Conservation (phyloP, 202 grass and related monocot species). For the Hordeum pubiflorum region DNA sequence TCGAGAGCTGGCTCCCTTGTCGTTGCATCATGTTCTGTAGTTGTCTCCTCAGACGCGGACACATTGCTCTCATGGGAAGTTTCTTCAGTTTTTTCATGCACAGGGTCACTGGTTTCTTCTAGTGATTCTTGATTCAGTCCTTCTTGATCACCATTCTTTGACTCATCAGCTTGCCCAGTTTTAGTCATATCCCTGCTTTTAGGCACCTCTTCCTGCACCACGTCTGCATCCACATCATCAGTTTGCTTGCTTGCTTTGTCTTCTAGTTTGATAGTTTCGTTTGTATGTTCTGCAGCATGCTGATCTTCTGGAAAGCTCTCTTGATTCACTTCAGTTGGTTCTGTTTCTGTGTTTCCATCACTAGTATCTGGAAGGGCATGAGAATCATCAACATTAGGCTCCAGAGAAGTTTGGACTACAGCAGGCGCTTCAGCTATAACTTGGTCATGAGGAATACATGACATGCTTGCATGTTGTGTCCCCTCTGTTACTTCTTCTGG, state of each 20-base stretch:
- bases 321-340: constrained; percentile 6
- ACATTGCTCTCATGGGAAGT: constrained; percentile 9
- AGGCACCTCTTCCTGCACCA: constrained; percentile 23
- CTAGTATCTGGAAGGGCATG: constrained; percentile 1
- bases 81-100: constrained; percentile 19
- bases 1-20: background rate
- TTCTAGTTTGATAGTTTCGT: constrained; percentile 21
- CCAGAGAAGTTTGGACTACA: constrained; percentile 11
- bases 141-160: constrained; percentile 9
- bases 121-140: constrained; percentile 23
- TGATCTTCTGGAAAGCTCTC: constrained; percentile 14
- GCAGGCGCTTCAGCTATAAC: constrained; percentile 13
- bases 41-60: constrained; percentile 8
- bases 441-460: background rate
- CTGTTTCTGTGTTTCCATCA: constrained; percentile 17
- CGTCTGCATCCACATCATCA: background rate
- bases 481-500: constrained; percentile 13
- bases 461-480: constrained; percentile 7
- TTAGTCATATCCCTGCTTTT: background rate
- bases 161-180: background rate
- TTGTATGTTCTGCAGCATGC: too few species aligned
- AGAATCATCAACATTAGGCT: constrained; percentile 2
- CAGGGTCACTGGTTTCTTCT: constrained; percentile 9
- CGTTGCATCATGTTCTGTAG: background rate
- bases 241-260: constrained; percentile 24